These are phyloP conservation scores for Crassisporium funariophilum DNA, from an alignment of 768 basidiomycete species.

Conservation along the genomic window DNA sequence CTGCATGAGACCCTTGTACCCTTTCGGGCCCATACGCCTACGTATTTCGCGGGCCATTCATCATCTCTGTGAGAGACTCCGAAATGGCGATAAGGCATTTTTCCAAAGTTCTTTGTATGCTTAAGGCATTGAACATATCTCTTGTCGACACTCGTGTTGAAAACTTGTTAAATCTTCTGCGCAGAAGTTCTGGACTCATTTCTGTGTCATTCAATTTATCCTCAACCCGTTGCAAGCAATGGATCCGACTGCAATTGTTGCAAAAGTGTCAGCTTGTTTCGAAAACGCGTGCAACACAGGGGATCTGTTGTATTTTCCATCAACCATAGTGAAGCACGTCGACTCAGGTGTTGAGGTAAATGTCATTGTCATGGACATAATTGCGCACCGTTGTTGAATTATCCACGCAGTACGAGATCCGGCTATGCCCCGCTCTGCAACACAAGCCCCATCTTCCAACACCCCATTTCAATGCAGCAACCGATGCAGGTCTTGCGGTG, in stretches of 20 bases:
- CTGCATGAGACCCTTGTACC: too few species aligned
- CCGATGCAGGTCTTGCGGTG: conserved; percentile 24
- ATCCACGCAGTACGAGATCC: conserved; percentile 73
- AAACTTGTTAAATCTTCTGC: too few species aligned
- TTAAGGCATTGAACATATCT: too few species aligned
- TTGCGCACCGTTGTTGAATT: conserved; percentile 3
- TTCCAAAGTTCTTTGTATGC: too few species aligned
- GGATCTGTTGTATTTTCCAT: conserved; percentile 80
- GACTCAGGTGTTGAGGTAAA: conserved; percentile 70
- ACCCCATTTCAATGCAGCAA: conserved; percentile 35
- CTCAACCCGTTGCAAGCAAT: background rate
- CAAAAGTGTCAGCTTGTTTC: conserved; percentile 54
- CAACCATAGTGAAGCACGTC: conserved; percentile 57
- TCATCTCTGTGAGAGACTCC: too few species aligned
- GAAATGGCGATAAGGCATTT: too few species aligned
- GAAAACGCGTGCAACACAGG: conserved; percentile 61
- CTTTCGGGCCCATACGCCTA: too few species aligned
- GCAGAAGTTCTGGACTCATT: too few species aligned
- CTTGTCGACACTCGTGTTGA: too few species aligned
- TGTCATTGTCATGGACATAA: background rate
- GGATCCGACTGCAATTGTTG: conserved; percentile 50
- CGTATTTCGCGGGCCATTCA: too few species aligned
- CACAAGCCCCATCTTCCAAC: conserved; percentile 66
- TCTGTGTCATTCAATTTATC: too few species aligned
- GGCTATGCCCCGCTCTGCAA: conserved; percentile 82